Evolutionary conservation across 1,284 basidiomycete genomes (phyloP), one percentile per base, ranked within the genome.

Genomic region (Papiliotrema flavescens): DNA sequence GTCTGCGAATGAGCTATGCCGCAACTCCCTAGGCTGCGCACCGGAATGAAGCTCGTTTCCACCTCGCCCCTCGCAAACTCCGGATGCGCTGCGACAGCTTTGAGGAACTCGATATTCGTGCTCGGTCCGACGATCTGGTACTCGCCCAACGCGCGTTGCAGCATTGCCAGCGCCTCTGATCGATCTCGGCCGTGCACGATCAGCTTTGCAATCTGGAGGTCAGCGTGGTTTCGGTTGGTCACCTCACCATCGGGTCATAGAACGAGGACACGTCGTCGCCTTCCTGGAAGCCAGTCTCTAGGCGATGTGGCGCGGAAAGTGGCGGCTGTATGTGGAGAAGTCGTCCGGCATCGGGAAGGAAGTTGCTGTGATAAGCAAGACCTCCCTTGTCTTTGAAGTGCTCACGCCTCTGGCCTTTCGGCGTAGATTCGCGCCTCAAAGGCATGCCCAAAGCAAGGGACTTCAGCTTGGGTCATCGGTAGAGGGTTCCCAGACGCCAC

Each of bases 391-490:
- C 26, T 11, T 20, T 24, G 22, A 28, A 20, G 54, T 15, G 15
- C 63, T 57, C 28, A 59, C 57, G 70, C 89, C 90, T 64, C 90
- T 82, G 91, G 91, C 65, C 93, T 90, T 75, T 97, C 93, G 6
- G 93, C 94, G 71, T 97, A 97, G 63, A 97, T 94, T n/a, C 93
- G 85, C 14, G 91, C 92, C 77, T 96, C 93, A 64, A 96, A 96
- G 0, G 93, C 89, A 65, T 96, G 92, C 2, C 94, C 93, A 3
- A 89, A 83, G 53, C 90, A 85, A 19, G 87, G 88, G 51, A 97
- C 86, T 35, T 86, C 79, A 0, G 83, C 80, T 76, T 96, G 93
- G 0, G 75, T 67, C 36, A 93, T 78, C 7, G 91, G 89, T 20
- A 97, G 81, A 0, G 85, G 80, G 71, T 95, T 95, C 0, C 93